Conservation (phyloP, 1,139 yeast genomes). For the Geotrichum histeridarum region DNA sequence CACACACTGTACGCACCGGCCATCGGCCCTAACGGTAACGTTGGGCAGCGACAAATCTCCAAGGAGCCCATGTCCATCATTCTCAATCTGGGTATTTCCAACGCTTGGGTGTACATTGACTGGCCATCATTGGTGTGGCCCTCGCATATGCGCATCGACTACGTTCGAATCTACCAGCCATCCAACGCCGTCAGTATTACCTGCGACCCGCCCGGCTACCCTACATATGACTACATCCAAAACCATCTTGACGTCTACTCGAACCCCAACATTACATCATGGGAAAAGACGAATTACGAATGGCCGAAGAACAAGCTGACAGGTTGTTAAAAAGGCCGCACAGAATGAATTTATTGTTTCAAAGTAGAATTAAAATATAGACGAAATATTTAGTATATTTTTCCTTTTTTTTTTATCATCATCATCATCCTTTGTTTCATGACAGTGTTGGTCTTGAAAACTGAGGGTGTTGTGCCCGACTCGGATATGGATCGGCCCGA, state of each 20-base stretch:
- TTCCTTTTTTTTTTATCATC: not conserved
- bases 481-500: too few species aligned
- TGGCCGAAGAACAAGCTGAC: constrained; percentile 54
- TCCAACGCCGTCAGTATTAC: constrained; percentile 47
- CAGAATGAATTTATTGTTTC: too few species aligned
- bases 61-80: constrained; percentile 84
- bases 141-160: constrained; percentile 60
- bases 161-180: constrained; percentile 80
- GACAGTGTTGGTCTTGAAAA: too few species aligned
- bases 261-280: constrained; percentile 58
- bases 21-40: constrained; percentile 75
- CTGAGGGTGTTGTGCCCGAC: too few species aligned
- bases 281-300: constrained; percentile 62
- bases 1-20: constrained; percentile 58
- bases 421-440: not conserved
- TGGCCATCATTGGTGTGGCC: constrained; percentile 73
- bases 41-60: constrained; percentile 67
- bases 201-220: constrained; percentile 71
- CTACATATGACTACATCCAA: constrained; percentile 69
- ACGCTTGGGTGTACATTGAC: constrained; percentile 77
- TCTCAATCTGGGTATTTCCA: constrained; percentile 73
- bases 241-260: constrained; percentile 57
- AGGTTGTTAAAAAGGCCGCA: constrained; percentile 36
- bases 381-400: not conserved
- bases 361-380: too few species aligned